phyloP scores from a whole-genome alignment of 768 basidiomycete genomes.

The Boletus rubescentipes region DNA sequence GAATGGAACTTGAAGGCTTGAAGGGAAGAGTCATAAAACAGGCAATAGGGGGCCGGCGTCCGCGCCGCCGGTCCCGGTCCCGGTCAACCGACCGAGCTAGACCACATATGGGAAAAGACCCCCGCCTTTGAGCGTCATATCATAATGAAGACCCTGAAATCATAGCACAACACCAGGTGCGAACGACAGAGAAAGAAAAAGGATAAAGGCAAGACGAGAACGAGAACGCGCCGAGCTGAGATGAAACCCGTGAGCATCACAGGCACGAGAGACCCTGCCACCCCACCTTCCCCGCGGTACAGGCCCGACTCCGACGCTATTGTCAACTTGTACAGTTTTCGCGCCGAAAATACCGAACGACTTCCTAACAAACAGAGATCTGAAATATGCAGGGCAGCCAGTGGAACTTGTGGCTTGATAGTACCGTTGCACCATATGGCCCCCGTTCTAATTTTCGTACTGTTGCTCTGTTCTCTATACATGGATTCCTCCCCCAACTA shows the following conservation, averaged over 20 bases:
- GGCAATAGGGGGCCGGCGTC: background rate
- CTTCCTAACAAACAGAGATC: too few relatives aligned
- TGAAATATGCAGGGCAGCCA: slow-evolving; percentile 6
- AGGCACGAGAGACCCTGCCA: too few relatives aligned
- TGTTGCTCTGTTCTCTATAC: background rate
- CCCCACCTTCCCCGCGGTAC: too few relatives aligned
- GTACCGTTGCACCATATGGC: background rate
- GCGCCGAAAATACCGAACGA: too few relatives aligned
- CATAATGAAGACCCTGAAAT: background rate
- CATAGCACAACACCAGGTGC: background rate
- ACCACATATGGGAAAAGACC: background rate
- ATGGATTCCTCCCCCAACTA: background rate
- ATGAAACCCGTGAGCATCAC: too few relatives aligned
- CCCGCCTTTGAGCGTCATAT: background rate
- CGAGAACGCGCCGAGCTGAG: background rate
- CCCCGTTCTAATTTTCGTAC: background rate
- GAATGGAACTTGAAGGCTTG: background rate
- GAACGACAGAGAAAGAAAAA: background rate
- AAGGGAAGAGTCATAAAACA: background rate
- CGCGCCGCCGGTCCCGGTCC: background rate
- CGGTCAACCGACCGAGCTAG: background rate
- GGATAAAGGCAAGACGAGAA: background rate
- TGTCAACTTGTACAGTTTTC: too few relatives aligned
- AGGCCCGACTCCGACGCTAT: too few relatives aligned
- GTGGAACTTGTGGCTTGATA: background rate